Conservation (phyloP, 495 filamentous ascomycete species). For the Tricharina praecox region DNA sequence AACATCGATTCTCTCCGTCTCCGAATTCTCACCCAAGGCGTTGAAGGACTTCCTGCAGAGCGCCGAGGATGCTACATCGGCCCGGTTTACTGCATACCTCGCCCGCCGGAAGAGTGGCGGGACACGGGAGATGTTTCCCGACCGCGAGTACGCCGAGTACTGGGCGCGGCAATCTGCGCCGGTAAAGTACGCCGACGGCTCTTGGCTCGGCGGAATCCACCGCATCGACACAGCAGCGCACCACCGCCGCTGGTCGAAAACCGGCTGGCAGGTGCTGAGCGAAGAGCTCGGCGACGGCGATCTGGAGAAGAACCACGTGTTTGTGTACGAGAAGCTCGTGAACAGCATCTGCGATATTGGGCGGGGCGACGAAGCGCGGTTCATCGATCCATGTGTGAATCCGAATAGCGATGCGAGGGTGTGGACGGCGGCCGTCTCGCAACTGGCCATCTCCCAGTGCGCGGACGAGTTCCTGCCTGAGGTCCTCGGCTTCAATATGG, state of each 20-base stretch:
- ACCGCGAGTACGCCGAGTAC: constrained; percentile 28
- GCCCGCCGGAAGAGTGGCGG: constrained; percentile 22
- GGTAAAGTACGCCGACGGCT: constrained; percentile 36
- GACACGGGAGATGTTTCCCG: constrained; percentile 27
- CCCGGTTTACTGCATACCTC: constrained; percentile 28
- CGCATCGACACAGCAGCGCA: constrained; percentile 29
- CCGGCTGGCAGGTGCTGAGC: constrained; percentile 35
- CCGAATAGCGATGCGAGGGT: constrained; percentile 25
- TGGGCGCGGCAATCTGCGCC: constrained; percentile 33
- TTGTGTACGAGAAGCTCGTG: constrained; percentile 32
- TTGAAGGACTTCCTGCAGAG: constrained; percentile 27
- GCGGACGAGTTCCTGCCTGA: constrained; percentile 36
- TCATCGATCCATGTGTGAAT: constrained; percentile 28
- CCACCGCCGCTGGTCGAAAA: constrained; percentile 27
- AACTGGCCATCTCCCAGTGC: constrained; percentile 34
- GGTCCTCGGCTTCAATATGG: constrained; percentile 37
- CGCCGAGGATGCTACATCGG: constrained; percentile 23
- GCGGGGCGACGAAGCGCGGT: constrained; percentile 16
- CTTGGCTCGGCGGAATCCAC: constrained; percentile 35
- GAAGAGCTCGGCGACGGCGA: constrained; percentile 39
- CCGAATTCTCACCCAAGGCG: constrained; percentile 20
- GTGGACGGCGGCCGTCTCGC: constrained; percentile 34
- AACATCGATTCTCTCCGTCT: constrained; percentile 27
- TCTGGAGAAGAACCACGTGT: constrained; percentile 33
- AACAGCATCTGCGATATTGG: constrained; percentile 22